phyloP scores from a whole-genome alignment of 495 filamentous ascomycete species.

The Podospora tetraspora region DNA sequence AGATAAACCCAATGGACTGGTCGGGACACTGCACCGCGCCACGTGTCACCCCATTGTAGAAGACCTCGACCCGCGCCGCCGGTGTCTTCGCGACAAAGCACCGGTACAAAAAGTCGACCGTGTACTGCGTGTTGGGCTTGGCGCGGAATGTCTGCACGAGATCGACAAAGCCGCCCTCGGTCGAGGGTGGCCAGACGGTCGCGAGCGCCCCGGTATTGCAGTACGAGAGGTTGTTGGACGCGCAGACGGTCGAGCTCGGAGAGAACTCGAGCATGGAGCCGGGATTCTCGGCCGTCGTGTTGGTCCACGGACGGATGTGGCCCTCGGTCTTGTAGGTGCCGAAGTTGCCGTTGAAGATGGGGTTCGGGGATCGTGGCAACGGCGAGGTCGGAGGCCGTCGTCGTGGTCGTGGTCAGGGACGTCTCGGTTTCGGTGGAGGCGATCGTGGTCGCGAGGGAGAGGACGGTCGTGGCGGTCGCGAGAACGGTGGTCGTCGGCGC shows the following conservation, averaged over 20 bases:
- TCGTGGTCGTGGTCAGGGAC: background rate
- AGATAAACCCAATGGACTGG: background rate
- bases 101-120: background rate
- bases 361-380: background rate
- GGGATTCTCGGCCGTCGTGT: background rate
- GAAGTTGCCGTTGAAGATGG: background rate
- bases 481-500: background rate
- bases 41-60: background rate
- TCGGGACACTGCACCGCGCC: background rate
- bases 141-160: background rate
- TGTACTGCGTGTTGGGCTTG: background rate
- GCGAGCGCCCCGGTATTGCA: background rate
- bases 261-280: background rate
- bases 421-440: background rate
- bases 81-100: background rate
- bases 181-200: background rate
- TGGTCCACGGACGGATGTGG: background rate
- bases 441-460: background rate
- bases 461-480: background rate
- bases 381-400: background rate
- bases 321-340: background rate
- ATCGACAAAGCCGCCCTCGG: background rate
- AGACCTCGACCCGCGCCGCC: background rate
- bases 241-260: background rate
- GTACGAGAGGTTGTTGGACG: background rate